Base-by-base conservation (phyloP, 208 protist species). In the Acanthamoeba castellanii region DNA sequence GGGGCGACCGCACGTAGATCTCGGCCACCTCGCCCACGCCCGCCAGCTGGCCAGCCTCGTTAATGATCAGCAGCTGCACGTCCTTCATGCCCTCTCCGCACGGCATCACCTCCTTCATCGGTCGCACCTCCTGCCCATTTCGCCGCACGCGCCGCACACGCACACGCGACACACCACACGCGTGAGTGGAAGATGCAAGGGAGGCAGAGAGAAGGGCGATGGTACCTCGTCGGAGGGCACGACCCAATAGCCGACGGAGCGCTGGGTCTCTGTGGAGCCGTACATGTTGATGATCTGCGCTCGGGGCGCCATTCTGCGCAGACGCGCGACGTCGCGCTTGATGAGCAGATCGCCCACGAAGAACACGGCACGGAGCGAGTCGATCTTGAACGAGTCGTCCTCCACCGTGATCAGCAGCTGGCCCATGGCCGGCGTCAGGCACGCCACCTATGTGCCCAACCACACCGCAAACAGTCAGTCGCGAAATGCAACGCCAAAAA, bases 221-320 rank as follows among this genome's bases (percentile, higher is more conserved):
- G 32, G 16, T 57, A 52, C 25, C 50, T 76, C 72, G 20, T 81
- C 72, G 32, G 72, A 81, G 32, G 72, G 94, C 27, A 96, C 84
- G 14, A 95, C 82, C 61, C 61, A 97, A 76, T 97, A 97, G 9
- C 94, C 93, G 22, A 97, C 96, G n/a, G 96, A 93, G 11, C 96
- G 68, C 91, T 96, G 97, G 13, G 96, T 97, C 74, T 97, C 97
- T 14, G 97, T 97, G 20, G 97, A 97, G 13, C 97, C 97, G 87
- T 97, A 97, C 97, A 97, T 97, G 70, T 98, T 97, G 81, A 98
- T 97, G 57, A 97, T 89, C 9, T 82, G 55, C 52, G 64, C 95
- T 13, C 97, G 96, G 18, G 96, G 96, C 50, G 96, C 96, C 45
- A 97, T 82, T 8, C 37, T 52, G 34, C 93, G 85, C 27, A 97